Evolutionary conservation across 225 moss, liverwort and hornwort species (phyloP).

Genomic region (Bryoerythrophyllum caledonicum): DNA sequence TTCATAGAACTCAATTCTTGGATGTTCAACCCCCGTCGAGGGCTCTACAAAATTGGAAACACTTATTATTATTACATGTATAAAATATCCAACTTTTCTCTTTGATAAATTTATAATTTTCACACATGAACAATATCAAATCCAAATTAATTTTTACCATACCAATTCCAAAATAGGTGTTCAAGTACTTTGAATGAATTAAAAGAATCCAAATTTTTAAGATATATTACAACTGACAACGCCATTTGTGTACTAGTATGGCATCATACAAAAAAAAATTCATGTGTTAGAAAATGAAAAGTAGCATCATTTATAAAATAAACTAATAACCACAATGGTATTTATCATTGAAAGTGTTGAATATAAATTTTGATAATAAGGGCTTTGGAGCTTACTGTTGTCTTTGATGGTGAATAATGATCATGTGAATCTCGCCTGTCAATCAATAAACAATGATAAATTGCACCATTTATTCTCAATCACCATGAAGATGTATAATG

Average conservation of each 20-base stretch:
- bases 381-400: conserved; percentile 45
- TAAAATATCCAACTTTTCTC: background rate
- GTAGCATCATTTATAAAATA: background rate
- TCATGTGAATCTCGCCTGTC: conserved; percentile 76
- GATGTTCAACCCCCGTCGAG: conserved; percentile 40
- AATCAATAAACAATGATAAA: conserved; percentile 22
- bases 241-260: background rate
- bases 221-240: background rate
- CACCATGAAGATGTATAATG: background rate
- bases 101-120: background rate
- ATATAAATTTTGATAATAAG: background rate
- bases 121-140: background rate
- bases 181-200: background rate
- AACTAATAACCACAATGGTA: background rate
- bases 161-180: background rate
- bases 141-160: background rate
- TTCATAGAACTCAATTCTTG: conserved; percentile 58
- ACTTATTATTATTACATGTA: background rate
- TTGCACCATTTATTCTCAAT: background rate
- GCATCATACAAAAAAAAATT: background rate
- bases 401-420: conserved; percentile 55
- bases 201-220: background rate
- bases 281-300: background rate
- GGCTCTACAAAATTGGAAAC: conserved; percentile 44
- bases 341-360: background rate